Evolutionary conservation across 768 basidiomycete species (phyloP), one percentile per base, ranked within the genome.

Genomic region (Mycena indigotica): DNA sequence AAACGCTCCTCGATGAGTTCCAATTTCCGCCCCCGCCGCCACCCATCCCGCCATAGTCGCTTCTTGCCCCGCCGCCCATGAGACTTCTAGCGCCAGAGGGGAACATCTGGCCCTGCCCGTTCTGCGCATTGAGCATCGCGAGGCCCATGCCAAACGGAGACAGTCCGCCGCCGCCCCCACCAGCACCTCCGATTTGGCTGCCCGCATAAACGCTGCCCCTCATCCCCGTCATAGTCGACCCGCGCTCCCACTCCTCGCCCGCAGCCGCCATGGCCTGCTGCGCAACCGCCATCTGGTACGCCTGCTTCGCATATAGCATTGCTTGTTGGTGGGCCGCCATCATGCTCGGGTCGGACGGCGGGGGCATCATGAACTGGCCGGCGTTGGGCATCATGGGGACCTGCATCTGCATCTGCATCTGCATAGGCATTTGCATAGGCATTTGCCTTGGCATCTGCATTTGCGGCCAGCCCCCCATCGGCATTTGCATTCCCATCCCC

Each of bases 191-290:
- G n/a, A n/a, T n/a, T 50, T 53, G 65, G 24, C 64, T 50, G 0
- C 78, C 79, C 3, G 80, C 80, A 65, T 80, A 83, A 48, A 80
- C 77, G 60, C 80, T 80, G 30, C 78, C 77, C 1, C 77, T 72
- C 35, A 44, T 5, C 15, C 41, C 82, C 16, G 75, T 76, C 26
- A 80, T 61, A 32, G 75, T 82, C 52, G 89, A 91, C 5, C 84
- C 81, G 29, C 92, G 85, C 68, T 95, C 93, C 93, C 93, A 95
- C 68, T 94, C 91, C 28, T 94, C 93, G 19, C 82, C 91, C n/a
- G 93, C 93, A 6, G 86, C 84, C 6, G 85, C 88, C 82, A 93
- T 88, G 4, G 93, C 93, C 63, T 94, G 93, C 70, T 93, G 93
- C 4, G 93, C 93, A 40, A 95, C 88, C 2, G 93, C 89, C 77